Base-by-base conservation (phyloP, 2,329 filamentous ascomycete species). In the Fusarium protoensiforme region DNA sequence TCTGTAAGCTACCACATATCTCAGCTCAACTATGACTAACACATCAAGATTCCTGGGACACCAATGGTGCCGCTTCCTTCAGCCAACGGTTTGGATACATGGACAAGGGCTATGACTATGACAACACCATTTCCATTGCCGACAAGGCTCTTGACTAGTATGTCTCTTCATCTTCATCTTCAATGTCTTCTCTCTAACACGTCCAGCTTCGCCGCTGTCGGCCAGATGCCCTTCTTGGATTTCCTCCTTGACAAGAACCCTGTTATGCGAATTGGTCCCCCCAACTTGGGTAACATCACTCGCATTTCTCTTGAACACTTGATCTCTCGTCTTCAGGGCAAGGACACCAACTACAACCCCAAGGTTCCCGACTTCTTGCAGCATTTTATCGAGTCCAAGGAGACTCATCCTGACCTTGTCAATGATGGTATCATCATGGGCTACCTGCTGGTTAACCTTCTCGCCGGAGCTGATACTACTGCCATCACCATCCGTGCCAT, bases 31-130 rank as follows among this genome's bases (percentile, higher is more conserved):
- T 8, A 22, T 20, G 3, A 0, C 27, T n/a, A 16, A 18, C 16
- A 6, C 5, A 16, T 18, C 18, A 16, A 73, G 68, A 73, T n/a
- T 76, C 82, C 5, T 85, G 83, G 77, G 84, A 86, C 61, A 80
- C 85, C 13, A 81, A 85, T 57, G 84, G 84, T 36, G 80, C 82
- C 56, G 75, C 85, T 24, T 83, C 82, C 22, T 86, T 85, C 48
- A 82, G 83, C 43, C 76, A 81, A 9, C 79, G 79, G 33, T 81
- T 86, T 61, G 84, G 84, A 6, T 86, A 85, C 70, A 77, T 86
- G 48, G 77, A 84, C 43, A 77, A 80, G 5, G 78, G 80, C 10
- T 68, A 71, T 9, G 84, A 85, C 63, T 77, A 82, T 68, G 80
- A 82, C 51, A 78, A 78, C 10, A 84, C 81, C 24, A 82, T 85